These are phyloP conservation scores for Neofusicoccum umdonicola DNA, from an alignment of 2,329 filamentous ascomycete genomes.

Conservation along the genomic window DNA sequence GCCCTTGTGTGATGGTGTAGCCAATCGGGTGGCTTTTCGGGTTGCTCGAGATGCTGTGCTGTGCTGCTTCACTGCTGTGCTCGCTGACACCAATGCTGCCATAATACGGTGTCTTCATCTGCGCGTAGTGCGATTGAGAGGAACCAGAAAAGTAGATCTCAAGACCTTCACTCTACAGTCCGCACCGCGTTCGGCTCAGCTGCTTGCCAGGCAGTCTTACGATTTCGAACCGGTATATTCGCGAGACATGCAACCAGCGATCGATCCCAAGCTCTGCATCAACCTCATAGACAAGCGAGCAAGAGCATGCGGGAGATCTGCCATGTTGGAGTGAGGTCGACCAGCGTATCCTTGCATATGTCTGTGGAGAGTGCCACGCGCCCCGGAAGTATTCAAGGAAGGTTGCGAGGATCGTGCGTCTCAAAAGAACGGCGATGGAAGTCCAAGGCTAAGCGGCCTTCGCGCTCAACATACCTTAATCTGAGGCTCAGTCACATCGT, in stretches of 20 bases:
- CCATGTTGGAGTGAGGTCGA: slow-evolving; percentile 19
- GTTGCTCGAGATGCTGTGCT: background rate
- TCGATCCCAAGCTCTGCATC: slow-evolving; percentile 29
- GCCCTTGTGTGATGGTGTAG: background rate
- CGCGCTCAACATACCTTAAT: slow-evolving; percentile 98
- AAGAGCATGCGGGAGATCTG: slow-evolving; percentile 28
- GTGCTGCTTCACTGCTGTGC: slow-evolving; percentile 47
- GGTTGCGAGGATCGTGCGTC: slow-evolving; percentile 28
- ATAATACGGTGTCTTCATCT: slow-evolving; percentile 14
- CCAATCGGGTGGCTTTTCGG: background rate
- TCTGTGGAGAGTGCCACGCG: slow-evolving; percentile 9
- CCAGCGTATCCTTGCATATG: slow-evolving; percentile 16
- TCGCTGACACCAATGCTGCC: slow-evolving; percentile 45
- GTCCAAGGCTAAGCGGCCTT: slow-evolving; percentile 41
- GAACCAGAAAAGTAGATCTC: slow-evolving; percentile 13
- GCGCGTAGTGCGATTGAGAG: slow-evolving; percentile 10
- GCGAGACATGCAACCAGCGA: slow-evolving; percentile 18
- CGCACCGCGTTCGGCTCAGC: slow-evolving; percentile 19
- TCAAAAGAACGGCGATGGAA: slow-evolving; percentile 27
- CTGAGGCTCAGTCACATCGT: slow-evolving; percentile 93
- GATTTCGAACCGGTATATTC: slow-evolving; percentile 15
- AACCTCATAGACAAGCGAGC: slow-evolving; percentile 33
- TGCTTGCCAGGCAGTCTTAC: slow-evolving; percentile 23
- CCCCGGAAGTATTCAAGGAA: slow-evolving; percentile 16
- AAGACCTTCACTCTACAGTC: slow-evolving; percentile 26